Evolutionary conservation across 2,329 filamentous ascomycete species (phyloP), one percentile per base, ranked within the genome.

Genomic region (Talaromyces funiculosus): DNA sequence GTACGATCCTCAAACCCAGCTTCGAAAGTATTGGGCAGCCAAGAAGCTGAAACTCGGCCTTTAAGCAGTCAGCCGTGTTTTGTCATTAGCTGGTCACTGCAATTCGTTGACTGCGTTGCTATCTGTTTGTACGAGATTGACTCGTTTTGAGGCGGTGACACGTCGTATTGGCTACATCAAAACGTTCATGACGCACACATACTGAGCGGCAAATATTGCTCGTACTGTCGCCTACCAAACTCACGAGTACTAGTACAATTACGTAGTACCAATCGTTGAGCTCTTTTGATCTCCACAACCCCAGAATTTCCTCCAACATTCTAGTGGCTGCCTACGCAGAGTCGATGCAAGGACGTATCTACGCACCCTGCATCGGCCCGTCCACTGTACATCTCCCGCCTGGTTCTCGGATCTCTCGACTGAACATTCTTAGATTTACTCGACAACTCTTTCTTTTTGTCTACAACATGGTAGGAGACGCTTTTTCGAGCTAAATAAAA

Each of bases 291-390:
- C 43, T 6, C 42, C 55, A 57, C 54, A 57, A 57, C 42, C 56
- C 56, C 56, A 47, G 56, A 37, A 35, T 51, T 40, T 58, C n/a
- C 56, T 57, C 56, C 56, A 58, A 33, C 56, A 58, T 40, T 51
- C 43, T 35, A 51, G 56, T 58, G 56, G 43, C 56, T 49, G 43
- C 42, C 42, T 57, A 35, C 55, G 42, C 42, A 29, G 38, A 58
- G 45, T 42, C 31, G 29, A 58, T 58, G 56, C 56, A 58, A 58
- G 56, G 56, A 51, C 56, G 20, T 31, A 16, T 5, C n/a, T 57
- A 20, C 18, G 12, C 54, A 57, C 47, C 29, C 47, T 51, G 51
- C 51, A 54, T 38, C 51, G 51, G 51, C 51, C 51, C 56, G 56
- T 51, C 42, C 22, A 49, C 55, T 33, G 22, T 53, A 40, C 43